These are phyloP conservation scores for Gloeophyllum trabeum DNA, from an alignment of 768 basidiomycete species.

Conservation along the genomic window DNA sequence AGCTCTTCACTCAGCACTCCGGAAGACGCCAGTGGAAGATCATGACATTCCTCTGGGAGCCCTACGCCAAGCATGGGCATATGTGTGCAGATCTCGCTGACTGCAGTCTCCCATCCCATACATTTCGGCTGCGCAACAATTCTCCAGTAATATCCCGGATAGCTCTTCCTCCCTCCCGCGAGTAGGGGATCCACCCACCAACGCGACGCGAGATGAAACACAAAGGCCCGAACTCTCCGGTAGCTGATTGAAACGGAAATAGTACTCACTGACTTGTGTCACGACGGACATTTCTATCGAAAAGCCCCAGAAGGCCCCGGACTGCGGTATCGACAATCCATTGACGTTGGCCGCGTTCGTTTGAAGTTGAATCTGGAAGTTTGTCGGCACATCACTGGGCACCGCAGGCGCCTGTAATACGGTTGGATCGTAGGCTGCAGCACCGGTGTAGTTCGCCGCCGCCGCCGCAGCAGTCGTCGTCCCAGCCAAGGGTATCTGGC, in stretches of 20 bases:
- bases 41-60: no score
- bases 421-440: conserved; percentile 21
- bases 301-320: conserved; percentile 62
- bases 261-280: conserved; percentile 46
- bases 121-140: no score
- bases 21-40: no score
- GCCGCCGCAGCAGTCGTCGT: conserved; percentile 9
- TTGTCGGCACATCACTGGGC: conserved; percentile 11
- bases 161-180: no score
- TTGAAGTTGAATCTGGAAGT: conserved; percentile 15
- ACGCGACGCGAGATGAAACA: no score
- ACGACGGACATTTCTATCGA: conserved; percentile 69
- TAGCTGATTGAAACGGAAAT: background rate
- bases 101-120: no score
- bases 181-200: no score
- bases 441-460: conserved; percentile 16
- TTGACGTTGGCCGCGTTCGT: conserved; percentile 9
- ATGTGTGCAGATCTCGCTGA: no score
- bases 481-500: conserved; percentile 10
- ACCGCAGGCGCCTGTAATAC: conserved; percentile 18
- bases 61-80: no score
- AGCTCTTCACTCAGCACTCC: no score
- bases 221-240: no score
- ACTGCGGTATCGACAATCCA: conserved; percentile 28
- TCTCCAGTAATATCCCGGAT: no score